Base-by-base conservation (phyloP, 2,329 filamentous ascomycete species). In the Ustulina deusta region DNA sequence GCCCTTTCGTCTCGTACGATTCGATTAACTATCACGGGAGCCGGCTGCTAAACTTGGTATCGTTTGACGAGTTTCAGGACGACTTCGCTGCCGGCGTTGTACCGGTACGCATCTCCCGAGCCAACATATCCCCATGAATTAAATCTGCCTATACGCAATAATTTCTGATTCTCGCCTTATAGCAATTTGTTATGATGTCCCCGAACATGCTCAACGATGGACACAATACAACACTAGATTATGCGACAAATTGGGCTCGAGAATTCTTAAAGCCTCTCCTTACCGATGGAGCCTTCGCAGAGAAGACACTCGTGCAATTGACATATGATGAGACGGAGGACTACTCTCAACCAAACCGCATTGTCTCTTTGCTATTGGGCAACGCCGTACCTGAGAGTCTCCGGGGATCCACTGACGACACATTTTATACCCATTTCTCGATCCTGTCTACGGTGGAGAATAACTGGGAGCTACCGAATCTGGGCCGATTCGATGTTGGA, bases 311-410 rank as follows among this genome's bases (percentile, higher is more conserved):
- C 1, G 85, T 96, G 9, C 83, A 95, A 17, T 79, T 96, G 64
- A 94, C 89, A 17, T 96, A 93, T 75, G 93, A 96, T 72, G 93
- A 96, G 81, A 91, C 89, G 75, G 87, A 90, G 71, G 88, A 86
- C 27, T 94, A 94, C 79, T 79, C 83, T 6, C 80, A 84, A 22
- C 86, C 86, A 68, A 95, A 96, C 83, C 85, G 86, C 51, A 87
- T 96, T 59, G 87, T 91, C 69, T 87, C 84, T 69, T 84, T 96
- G 71, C 85, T 96, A 1, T 82, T 96, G 3, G 93, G 93, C 27
- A 91, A 90, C 65, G 90, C 89, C 15, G 79, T 96, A 3, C 90
- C 91, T 5, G 66, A 83, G 15, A 64, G 85, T n/a, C 84, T 91
- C 0, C 79, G 87, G 55, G 91, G 91, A 61, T 92, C 90, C 29